Conservation (phyloP, 768 basidiomycete species). For the Strobilomyces echinocephalus region DNA sequence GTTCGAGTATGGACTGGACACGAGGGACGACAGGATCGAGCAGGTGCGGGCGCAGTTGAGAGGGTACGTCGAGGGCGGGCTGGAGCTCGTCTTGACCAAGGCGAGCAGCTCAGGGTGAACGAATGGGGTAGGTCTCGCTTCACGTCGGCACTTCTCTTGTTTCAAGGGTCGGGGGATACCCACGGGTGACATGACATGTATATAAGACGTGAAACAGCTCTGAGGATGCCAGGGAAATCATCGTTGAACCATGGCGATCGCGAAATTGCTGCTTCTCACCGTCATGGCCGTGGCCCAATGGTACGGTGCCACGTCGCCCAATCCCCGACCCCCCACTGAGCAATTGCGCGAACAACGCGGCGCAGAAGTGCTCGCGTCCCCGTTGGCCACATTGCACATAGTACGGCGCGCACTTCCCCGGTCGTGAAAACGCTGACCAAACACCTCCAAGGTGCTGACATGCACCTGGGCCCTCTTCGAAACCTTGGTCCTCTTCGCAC, state of each 20-base stretch:
- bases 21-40: slow-evolving; percentile 25
- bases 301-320: slow-evolving; percentile 11
- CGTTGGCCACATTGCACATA: neutral
- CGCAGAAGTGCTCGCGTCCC: neutral
- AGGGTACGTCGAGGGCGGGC: slow-evolving; percentile 19
- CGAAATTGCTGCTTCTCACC: slow-evolving; percentile 8
- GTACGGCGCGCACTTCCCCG: neutral
- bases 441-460: neutral
- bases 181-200: too few species aligned
- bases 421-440: neutral
- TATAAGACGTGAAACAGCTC: too few species aligned
- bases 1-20: slow-evolving; percentile 29
- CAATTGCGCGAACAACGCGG: neutral
- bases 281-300: neutral
- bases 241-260: neutral
- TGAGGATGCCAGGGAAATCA: too few species aligned
- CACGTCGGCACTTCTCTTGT: too few species aligned
- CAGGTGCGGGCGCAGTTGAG: slow-evolving; percentile 11
- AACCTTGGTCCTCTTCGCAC: neutral
- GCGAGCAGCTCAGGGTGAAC: slow-evolving; percentile 12
- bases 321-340: slow-evolving; percentile 2
- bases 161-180: too few species aligned
- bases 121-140: too few species aligned
- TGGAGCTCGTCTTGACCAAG: slow-evolving; percentile 24
- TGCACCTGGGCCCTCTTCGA: slow-evolving; percentile 11